A percentile compares a stretch with the other conserved stretches of the same genome.
phyloP scores from a whole-genome alignment of 2,329 filamentous ascomycete species.

The Sarocladium oryzae region DNA sequence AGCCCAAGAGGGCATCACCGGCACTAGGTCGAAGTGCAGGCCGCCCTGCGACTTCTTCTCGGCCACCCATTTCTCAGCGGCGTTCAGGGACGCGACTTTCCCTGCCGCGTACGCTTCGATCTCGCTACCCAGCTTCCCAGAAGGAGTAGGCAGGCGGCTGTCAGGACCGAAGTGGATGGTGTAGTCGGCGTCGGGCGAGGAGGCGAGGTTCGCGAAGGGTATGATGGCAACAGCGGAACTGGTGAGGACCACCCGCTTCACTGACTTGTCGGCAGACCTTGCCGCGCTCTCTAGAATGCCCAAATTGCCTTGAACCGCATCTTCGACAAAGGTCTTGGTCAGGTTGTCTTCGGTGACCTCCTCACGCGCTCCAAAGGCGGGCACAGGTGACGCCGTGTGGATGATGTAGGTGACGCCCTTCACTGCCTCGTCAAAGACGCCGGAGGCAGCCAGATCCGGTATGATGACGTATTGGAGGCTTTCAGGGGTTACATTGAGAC shows the following conservation, averaged over 20 bases:
- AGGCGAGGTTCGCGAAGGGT: neutral
- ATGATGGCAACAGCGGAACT: slow-evolving; percentile 25
- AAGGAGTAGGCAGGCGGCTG: slow-evolving; percentile 19
- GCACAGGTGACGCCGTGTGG: slow-evolving; percentile 23
- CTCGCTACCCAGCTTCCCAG: slow-evolving; percentile 22
- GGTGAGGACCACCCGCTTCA: slow-evolving; percentile 37
- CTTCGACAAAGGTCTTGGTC: neutral
- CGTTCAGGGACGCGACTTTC: slow-evolving; percentile 27
- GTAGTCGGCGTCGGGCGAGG: slow-evolving; percentile 8
- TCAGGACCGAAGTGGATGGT: slow-evolving; percentile 11
- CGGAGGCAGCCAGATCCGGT: slow-evolving; percentile 27
- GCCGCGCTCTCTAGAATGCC: slow-evolving; percentile 30
- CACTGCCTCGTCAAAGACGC: slow-evolving; percentile 34
- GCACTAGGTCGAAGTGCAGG: slow-evolving; percentile 26
- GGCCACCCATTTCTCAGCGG: slow-evolving; percentile 26
- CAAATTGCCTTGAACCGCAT: neutral
- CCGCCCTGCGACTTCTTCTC: slow-evolving; percentile 20
- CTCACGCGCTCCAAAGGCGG: neutral
- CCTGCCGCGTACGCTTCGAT: slow-evolving; percentile 23
- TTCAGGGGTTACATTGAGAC: neutral
- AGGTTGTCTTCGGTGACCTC: neutral
- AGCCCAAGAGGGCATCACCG: slow-evolving; percentile 30
- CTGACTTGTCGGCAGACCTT: slow-evolving; percentile 17
- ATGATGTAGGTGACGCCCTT: slow-evolving; percentile 31
- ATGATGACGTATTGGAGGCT: slow-evolving; percentile 22